Percentiles rank a stretch among this genome's conserved stretches.
Evolutionary conservation across 1,284 basidiomycete genomes (phyloP).

Genomic region (Ustilago nuda): DNA sequence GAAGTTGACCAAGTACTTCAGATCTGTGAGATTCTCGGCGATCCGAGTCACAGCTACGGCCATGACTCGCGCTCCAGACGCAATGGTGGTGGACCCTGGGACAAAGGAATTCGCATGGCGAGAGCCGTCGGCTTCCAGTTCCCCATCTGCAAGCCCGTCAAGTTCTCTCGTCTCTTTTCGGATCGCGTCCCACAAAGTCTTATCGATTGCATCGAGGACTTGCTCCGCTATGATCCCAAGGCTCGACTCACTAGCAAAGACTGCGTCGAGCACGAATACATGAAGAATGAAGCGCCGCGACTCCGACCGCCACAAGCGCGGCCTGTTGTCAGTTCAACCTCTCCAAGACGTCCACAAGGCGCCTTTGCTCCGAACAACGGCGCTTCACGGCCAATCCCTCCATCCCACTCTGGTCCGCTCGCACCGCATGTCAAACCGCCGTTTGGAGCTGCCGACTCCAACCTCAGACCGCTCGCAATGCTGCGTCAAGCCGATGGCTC

Average conservation of each 20-base stretch:
- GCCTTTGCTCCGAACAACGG: slow-evolving; percentile 4
- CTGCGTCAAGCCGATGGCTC: slow-evolving; percentile 40
- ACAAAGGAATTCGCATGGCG: slow-evolving; percentile 85
- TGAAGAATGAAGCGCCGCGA: slow-evolving; percentile 75
- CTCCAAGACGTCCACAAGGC: slow-evolving; percentile 33
- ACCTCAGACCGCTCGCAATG: slow-evolving; percentile 38
- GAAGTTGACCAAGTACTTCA: slow-evolving; percentile 92
- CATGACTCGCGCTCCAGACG: slow-evolving; percentile 77
- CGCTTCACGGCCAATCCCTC: slow-evolving; percentile 43
- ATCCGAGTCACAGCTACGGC: slow-evolving; percentile 87
- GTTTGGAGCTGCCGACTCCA: slow-evolving; percentile 52
- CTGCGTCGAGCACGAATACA: slow-evolving; percentile 89
- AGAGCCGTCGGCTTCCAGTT: slow-evolving; percentile 87
- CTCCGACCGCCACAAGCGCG: slow-evolving; percentile 60
- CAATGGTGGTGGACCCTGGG: slow-evolving; percentile 90
- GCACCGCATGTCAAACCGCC: slow-evolving; percentile 37
- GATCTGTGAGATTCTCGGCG: slow-evolving; percentile 92
- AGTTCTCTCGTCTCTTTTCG: slow-evolving; percentile 83
- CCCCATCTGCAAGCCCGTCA: slow-evolving; percentile 82
- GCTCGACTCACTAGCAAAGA: slow-evolving; percentile 84
- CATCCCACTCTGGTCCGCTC: slow-evolving; percentile 52
- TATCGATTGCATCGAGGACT: slow-evolving; percentile 89
- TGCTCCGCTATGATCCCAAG: slow-evolving; percentile 91
- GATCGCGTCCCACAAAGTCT: slow-evolving; percentile 81
- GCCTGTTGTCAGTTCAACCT: slow-evolving; percentile 47